A percentile compares a stretch with the other conserved stretches of the same genome.
Evolutionary conservation across 345 rosid genomes (phyloP).

Genomic region (Pistacia atlantica): DNA sequence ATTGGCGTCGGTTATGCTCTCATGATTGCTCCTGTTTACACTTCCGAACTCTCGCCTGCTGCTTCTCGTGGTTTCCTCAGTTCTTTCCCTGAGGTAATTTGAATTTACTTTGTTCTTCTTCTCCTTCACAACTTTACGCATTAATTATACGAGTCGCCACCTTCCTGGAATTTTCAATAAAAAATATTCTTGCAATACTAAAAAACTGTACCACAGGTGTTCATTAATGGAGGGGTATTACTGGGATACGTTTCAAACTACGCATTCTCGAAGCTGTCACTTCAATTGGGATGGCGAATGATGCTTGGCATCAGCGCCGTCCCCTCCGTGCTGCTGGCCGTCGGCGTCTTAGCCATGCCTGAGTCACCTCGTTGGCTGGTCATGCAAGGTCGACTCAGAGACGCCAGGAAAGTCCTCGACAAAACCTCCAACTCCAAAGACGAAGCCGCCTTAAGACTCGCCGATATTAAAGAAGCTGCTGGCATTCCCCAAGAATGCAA

Average conservation of each 20-base stretch:
- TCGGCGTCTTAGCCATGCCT: slow-evolving; percentile 78
- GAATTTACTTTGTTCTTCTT: neutral
- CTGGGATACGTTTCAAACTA: slow-evolving; percentile 83
- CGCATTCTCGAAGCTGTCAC: slow-evolving; percentile 64
- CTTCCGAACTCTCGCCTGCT: slow-evolving; percentile 89
- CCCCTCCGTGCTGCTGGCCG: slow-evolving; percentile 61
- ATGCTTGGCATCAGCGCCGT: slow-evolving; percentile 84
- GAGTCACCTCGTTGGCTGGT: slow-evolving; percentile 98
- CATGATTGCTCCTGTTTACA: slow-evolving; percentile 94
- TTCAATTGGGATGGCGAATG: slow-evolving; percentile 68
- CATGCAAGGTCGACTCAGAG: slow-evolving; percentile 85
- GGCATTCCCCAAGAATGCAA: slow-evolving; percentile 73
- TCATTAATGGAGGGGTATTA: slow-evolving; percentile 68
- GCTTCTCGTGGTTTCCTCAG: slow-evolving; percentile 85
- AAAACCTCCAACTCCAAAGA: slow-evolving; percentile 65
- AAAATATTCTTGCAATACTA: too few relatives aligned
- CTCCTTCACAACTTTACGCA: too few relatives aligned
- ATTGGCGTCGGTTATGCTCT: slow-evolving; percentile 88
- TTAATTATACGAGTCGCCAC: too few relatives aligned
- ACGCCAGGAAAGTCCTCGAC: slow-evolving; percentile 73
- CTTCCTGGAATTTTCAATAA: too few relatives aligned
- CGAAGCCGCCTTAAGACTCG: slow-evolving; percentile 62
- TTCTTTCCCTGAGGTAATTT: slow-evolving; percentile 82
- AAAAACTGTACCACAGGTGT: slow-evolving; percentile 46
- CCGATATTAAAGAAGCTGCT: slow-evolving; percentile 80